phyloP scores from a whole-genome alignment of 1,139 yeast genomes.

The Blastobotrys malaysiensis region DNA sequence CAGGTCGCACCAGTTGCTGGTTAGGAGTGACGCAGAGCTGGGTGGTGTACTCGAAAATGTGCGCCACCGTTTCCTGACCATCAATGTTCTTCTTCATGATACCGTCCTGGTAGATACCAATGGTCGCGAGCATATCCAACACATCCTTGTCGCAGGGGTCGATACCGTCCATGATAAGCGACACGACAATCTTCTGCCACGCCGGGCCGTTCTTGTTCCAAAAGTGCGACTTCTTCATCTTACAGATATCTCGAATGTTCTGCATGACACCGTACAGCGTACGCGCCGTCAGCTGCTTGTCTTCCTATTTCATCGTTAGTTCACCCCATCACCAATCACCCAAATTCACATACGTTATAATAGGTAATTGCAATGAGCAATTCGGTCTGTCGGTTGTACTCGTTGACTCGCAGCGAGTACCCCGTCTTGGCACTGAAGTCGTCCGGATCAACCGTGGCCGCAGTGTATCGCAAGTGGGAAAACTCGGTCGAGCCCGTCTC shows the following conservation, averaged over 20 bases:
- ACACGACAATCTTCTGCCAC: conserved; percentile 91
- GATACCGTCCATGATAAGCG: conserved; percentile 90
- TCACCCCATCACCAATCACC: not conserved
- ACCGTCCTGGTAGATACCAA: conserved; percentile 95
- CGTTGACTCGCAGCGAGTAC: conserved; percentile 70
- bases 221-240: conserved; percentile 50
- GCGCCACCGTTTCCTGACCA: conserved; percentile 82
- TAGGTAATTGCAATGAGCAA: conserved; percentile 83
- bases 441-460: conserved; percentile 77
- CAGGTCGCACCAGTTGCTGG: conserved; percentile 41
- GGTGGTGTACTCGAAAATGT: conserved; percentile 82
- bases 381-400: conserved; percentile 77
- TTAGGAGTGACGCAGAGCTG: conserved; percentile 55
- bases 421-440: conserved; percentile 62
- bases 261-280: conserved; percentile 92
- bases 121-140: conserved; percentile 77
- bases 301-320: conserved; percentile 44
- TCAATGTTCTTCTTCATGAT: conserved; percentile 87
- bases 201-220: conserved; percentile 78
- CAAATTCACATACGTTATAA: conserved; percentile 49
- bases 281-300: conserved; percentile 78
- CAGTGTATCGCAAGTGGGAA: conserved; percentile 70
- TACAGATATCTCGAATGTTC: conserved; percentile 76
- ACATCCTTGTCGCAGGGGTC: conserved; percentile 83
- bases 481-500: conserved; percentile 66